Base-by-base conservation (phyloP, 805 yeast genomes). In the Candida jianshihensis region DNA sequence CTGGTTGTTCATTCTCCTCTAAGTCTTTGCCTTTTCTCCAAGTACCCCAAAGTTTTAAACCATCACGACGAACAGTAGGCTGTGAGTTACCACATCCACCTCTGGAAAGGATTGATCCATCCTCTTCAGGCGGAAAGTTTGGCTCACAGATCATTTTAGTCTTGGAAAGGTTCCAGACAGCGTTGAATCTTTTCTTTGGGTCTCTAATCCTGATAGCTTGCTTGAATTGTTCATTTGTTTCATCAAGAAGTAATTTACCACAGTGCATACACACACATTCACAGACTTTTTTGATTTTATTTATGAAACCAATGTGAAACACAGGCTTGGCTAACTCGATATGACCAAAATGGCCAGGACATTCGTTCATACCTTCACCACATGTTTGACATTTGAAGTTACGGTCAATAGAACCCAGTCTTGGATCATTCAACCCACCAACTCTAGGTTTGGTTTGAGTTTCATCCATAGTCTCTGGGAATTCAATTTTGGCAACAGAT, bases 271-370 rank as follows among this genome's bases (percentile, higher is more conserved):
- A 92, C 21, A 90, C 90, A 65, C 92, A 84, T 61, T 92, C 98
- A 60, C 96, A 83, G 26, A 87, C 85, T 60, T 92, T 92, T 59
- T 92, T 92, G 54, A 92, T 90, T 58, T 86, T 90, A 33, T 94
- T 75, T 53, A 92, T 78, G 62, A 87, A 92, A 32, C 96, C 98
- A 60, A 92, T 87, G 61, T 92, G 98, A 65, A 92, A 92, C 26
- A 92, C 99, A 12, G 99, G 98, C 59, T 90, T 92, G 25, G 98
- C 97, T 47, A 92, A 71, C 59, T 92, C 99, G 43, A 92, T 92
- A 57, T 92, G 99, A 49, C 99, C 99, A 64, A 92, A 92, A 67
- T 92, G 99, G 41, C 99, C 99, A 1, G 97, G 97, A 64, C 99
- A 92, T 60, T 92, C 97, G 42, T 90, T 86, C 97, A 92, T 92